Conservation (phyloP, 768 basidiomycete genomes). For the Lactarius evosmus region DNA sequence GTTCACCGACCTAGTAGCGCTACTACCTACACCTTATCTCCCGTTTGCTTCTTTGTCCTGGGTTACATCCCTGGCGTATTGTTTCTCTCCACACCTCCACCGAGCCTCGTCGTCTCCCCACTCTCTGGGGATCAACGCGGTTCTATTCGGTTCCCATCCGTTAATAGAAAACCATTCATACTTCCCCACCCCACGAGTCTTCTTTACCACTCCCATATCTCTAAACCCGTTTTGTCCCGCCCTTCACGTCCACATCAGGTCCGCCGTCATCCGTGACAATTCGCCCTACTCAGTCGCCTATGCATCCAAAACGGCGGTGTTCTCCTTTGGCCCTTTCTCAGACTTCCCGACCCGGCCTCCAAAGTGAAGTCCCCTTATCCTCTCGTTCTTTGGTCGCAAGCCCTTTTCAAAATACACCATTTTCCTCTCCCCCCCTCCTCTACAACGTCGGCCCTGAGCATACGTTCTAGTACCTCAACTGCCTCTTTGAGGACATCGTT, state of each 20-base stretch:
- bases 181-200: slow-evolving; percentile 9
- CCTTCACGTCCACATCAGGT: not conserved
- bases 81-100: slow-evolving; percentile 20
- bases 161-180: slow-evolving; percentile 9
- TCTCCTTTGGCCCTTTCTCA: slow-evolving; percentile 20
- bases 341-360: slow-evolving; percentile 13
- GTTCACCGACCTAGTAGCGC: no score
- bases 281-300: slow-evolving; percentile 7
- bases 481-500: slow-evolving; percentile 16
- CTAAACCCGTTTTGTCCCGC: slow-evolving; percentile 23
- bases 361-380: slow-evolving; percentile 4
- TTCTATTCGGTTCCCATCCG: not conserved
- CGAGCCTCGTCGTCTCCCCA: slow-evolving; percentile 5
- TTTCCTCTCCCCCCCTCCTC: slow-evolving; percentile 2
- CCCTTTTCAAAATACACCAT: slow-evolving; percentile 11
- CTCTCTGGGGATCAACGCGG: slow-evolving; percentile 4
- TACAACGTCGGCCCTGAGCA: slow-evolving; percentile 20
- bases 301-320: slow-evolving; percentile 23
- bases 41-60: slow-evolving; percentile 3
- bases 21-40: not conserved
- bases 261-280: slow-evolving; percentile 3
- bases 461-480: slow-evolving; percentile 24
- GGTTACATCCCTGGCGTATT: slow-evolving; percentile 11
- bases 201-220: slow-evolving; percentile 11
- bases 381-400: slow-evolving; percentile 21